A percentile compares a stretch with the other conserved stretches of the same genome.
phyloP scores from a whole-genome alignment of 345 rosid genomes.

The Linum usitatissimum region DNA sequence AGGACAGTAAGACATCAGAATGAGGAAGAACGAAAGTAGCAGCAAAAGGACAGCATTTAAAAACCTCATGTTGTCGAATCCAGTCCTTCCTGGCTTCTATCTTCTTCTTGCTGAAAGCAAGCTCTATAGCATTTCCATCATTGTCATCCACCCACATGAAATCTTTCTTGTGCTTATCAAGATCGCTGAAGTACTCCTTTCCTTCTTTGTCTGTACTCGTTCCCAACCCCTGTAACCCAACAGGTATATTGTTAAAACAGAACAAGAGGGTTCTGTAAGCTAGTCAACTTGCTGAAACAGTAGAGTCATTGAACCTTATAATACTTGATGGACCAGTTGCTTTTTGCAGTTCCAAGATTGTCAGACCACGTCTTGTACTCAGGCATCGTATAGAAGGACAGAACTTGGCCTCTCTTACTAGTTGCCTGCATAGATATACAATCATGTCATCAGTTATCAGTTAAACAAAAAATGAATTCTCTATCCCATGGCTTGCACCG shows the following conservation, averaged over 20 bases:
- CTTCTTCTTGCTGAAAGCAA: conserved; percentile 96
- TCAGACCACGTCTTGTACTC: conserved; percentile 84
- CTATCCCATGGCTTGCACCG: background rate
- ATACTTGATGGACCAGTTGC: conserved; percentile 80
- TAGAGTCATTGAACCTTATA: conserved; percentile 57
- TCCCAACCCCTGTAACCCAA: conserved; percentile 66
- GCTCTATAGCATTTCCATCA: conserved; percentile 91
- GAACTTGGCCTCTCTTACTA: conserved; percentile 31
- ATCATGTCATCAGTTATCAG: background rate
- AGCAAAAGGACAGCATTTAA: background rate
- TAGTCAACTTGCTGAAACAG: conserved; percentile 2
- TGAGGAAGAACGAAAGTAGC: background rate
- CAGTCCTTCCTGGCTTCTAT: conserved; percentile 91
- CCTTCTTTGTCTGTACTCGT: conserved; percentile 77
- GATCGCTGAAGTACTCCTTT: conserved; percentile 52
- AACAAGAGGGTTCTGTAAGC: background rate
- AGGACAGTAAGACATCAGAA: background rate
- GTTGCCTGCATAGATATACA: conserved; percentile 44
- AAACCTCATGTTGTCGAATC: conserved; percentile 78
- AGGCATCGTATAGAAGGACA: conserved; percentile 87
- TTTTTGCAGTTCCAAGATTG: conserved; percentile 51
- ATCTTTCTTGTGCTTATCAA: conserved; percentile 67
- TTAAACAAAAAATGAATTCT: background rate
- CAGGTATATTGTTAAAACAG: background rate
- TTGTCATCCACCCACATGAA: conserved; percentile 67